Evolutionary conservation across 805 yeast genomes (phyloP).

Genomic region (Metschnikowia continentalis): DNA sequence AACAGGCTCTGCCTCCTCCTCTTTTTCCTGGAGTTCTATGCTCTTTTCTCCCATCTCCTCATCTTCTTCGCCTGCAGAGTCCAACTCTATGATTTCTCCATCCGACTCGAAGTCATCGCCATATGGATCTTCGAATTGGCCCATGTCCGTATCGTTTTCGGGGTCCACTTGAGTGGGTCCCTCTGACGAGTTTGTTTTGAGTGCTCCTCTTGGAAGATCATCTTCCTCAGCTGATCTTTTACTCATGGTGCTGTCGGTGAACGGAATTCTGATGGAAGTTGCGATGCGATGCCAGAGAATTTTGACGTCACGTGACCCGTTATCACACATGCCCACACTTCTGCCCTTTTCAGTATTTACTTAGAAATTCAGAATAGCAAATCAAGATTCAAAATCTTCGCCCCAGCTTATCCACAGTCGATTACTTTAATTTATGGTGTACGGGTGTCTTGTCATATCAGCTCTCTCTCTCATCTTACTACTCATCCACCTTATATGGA

Average conservation of each 20-base stretch:
- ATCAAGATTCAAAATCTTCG: background rate
- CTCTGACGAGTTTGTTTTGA: slow-evolving; percentile 33
- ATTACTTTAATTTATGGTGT: background rate
- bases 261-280: background rate
- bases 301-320: slow-evolving; percentile 13
- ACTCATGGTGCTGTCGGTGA: slow-evolving; percentile 9
- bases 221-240: slow-evolving; percentile 17
- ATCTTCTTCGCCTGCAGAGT: slow-evolving; percentile 45
- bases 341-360: too few species aligned
- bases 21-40: slow-evolving; percentile 19
- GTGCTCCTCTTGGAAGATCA: slow-evolving; percentile 23
- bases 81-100: slow-evolving; percentile 81
- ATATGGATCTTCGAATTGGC: slow-evolving; percentile 82
- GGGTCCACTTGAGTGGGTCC: slow-evolving; percentile 34
- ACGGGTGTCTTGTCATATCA: background rate
- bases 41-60: slow-evolving; percentile 37
- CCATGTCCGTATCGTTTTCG: slow-evolving; percentile 55
- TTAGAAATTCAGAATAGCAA: background rate
- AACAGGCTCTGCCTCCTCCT: slow-evolving; percentile 24
- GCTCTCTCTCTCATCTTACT: background rate
- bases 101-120: slow-evolving; percentile 93
- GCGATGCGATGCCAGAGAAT: slow-evolving; percentile 9
- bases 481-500: slow-evolving; percentile 7
- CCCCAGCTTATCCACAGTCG: too few species aligned
- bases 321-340: background rate